A percentile compares a stretch with the other conserved stretches of the same genome.
phyloP scores from a whole-genome alignment of 768 basidiomycete genomes.

The Mycena vulgaris region DNA sequence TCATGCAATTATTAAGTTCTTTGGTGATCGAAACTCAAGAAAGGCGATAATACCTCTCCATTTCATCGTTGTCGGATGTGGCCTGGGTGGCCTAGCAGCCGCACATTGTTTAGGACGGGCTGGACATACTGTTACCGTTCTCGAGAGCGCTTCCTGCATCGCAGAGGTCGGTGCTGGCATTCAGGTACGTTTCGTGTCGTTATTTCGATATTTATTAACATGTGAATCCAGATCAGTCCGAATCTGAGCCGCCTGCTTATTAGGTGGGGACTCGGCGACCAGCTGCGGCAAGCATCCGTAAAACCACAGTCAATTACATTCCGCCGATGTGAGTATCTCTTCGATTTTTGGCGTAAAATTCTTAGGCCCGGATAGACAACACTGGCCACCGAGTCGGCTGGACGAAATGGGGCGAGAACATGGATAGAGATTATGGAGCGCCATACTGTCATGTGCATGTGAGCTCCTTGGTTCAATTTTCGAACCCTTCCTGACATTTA shows the following conservation, averaged over 20 bases:
- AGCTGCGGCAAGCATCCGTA: slow-evolving; percentile 56
- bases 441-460: slow-evolving; percentile 58
- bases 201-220: background rate
- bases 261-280: slow-evolving; percentile 65
- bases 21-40: background rate
- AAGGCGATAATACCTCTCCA: slow-evolving; percentile 42
- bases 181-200: slow-evolving; percentile 37
- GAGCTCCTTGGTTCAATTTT: slow-evolving; percentile 24
- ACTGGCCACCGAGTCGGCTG: slow-evolving; percentile 50
- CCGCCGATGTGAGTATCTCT: slow-evolving; percentile 55
- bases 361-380: slow-evolving; percentile 41
- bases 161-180: slow-evolving; percentile 69
- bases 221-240: slow-evolving; percentile 34
- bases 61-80: slow-evolving; percentile 33
- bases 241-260: slow-evolving; percentile 63
- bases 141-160: slow-evolving; percentile 53
- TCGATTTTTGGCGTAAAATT: background rate
- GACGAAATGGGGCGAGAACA: slow-evolving; percentile 46
- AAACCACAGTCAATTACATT: slow-evolving; percentile 57
- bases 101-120: slow-evolving; percentile 57
- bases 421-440: slow-evolving; percentile 49
- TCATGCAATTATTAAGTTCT: background rate
- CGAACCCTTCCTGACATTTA: background rate
- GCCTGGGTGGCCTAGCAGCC: slow-evolving; percentile 52
- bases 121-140: slow-evolving; percentile 58